phyloP scores from a whole-genome alignment of 2,329 filamentous ascomycete species.

The Sporothrix euskadiensis region DNA sequence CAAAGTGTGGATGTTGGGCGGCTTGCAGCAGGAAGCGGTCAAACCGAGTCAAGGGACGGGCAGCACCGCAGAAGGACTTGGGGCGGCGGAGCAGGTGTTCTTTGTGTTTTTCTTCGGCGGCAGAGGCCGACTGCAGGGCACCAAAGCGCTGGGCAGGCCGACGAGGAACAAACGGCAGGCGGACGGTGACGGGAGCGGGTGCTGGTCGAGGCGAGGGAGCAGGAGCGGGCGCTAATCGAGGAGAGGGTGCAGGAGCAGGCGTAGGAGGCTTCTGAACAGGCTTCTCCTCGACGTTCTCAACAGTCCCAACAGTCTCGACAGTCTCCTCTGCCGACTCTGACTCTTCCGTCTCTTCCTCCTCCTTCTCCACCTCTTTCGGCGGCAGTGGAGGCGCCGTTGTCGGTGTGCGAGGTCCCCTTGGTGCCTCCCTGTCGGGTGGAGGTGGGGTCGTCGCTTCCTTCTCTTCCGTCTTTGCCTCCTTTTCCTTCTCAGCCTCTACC shows the following conservation, averaged over 20 bases:
- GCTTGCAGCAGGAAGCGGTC: slow-evolving; percentile 21
- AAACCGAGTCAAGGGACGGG: neutral
- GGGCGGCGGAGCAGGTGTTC: neutral
- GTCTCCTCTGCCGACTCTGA: neutral
- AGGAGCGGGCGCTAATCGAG: neutral
- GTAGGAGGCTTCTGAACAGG: no score
- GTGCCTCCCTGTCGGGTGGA: neutral
- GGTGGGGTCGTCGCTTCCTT: neutral
- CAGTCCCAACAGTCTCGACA: neutral
- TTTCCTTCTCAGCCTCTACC: neutral
- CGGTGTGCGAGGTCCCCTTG: neutral
- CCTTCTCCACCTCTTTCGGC: neutral
- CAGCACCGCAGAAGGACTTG: slow-evolving; percentile 5
- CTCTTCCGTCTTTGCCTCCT: neutral
- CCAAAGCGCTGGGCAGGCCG: neutral
- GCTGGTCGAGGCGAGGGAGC: neutral
- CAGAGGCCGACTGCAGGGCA: neutral
- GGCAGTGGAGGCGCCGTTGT: neutral
- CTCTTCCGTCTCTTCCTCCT: neutral
- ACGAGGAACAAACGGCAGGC: neutral
- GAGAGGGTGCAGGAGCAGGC: no score
- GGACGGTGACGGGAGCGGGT: neutral
- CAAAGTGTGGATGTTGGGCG: slow-evolving; percentile 16
- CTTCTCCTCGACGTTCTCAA: neutral
- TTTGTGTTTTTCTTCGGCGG: neutral